phyloP scores from a whole-genome alignment of 306 rosid genomes.

The Psophocarpus tetragonolobus region DNA sequence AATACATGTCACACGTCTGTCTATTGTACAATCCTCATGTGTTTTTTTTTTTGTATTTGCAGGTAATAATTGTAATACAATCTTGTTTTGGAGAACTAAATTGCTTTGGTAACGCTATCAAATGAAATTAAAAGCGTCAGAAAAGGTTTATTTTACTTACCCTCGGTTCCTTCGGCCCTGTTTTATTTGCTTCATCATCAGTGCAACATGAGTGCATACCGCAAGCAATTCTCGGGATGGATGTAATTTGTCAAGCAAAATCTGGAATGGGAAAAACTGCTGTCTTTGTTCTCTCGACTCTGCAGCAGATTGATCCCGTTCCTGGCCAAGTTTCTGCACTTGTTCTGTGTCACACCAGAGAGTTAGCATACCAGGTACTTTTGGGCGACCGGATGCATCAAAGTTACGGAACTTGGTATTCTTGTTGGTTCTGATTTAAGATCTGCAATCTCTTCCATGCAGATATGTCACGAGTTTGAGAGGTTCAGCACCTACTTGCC shows the following conservation, averaged over 20 bases:
- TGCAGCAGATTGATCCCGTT: conserved; percentile 98
- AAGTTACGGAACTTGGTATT: not conserved
- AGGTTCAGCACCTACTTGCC: conserved; percentile 93
- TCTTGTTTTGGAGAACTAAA: conserved; percentile 70
- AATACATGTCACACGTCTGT: not conserved
- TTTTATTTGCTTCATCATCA: conserved; percentile 87
- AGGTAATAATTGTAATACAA: conserved; percentile 77
- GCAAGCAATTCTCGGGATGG: conserved; percentile 99
- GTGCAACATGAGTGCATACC: conserved; percentile 99
- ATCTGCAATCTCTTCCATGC: conserved; percentile 1
- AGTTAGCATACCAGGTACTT: conserved; percentile 91
- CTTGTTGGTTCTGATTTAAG: not conserved
- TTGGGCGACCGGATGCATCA: not conserved
- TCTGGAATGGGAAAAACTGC: conserved; percentile 99
- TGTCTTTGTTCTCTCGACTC: conserved; percentile 88
- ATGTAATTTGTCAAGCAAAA: conserved; percentile 97
- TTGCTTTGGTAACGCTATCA: conserved; percentile 67
- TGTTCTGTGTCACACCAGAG: conserved; percentile 93
- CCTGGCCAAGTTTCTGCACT: conserved; percentile 98
- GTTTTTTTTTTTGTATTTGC: conserved; percentile 34
- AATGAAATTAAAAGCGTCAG: conserved; percentile 57
- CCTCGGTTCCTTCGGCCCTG: conserved; percentile 61
- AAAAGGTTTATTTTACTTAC: conserved; percentile 77
- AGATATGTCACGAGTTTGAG: conserved; percentile 98
- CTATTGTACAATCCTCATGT: not conserved